Evolutionary conservation across 179 eudicot species (phyloP).

Genomic region (Heliamphora pulchella): DNA sequence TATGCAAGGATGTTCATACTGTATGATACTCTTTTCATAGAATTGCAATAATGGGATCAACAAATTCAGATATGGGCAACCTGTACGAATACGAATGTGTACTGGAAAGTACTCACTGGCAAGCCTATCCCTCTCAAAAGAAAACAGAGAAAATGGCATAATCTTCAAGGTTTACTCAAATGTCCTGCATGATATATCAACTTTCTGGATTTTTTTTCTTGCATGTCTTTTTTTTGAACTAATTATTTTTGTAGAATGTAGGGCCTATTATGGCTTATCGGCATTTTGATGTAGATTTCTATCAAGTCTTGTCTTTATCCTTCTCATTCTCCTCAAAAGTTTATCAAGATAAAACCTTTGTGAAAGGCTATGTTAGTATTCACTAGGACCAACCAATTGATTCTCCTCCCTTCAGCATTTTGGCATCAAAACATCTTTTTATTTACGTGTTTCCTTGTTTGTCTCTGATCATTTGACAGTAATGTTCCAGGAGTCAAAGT

Average conservation of each 20-base stretch:
- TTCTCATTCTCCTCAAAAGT: neutral
- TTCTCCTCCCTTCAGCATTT: neutral
- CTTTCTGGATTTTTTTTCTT: neutral
- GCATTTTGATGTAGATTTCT: neutral
- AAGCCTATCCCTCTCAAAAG: neutral
- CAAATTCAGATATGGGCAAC: neutral
- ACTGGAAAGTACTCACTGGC: neutral
- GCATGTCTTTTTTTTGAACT: neutral
- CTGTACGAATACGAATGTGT: neutral
- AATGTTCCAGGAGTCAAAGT: constrained; percentile 61
- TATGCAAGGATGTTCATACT: neutral
- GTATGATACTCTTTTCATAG: neutral
- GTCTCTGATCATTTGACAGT: constrained; percentile 14
- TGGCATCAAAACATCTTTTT: neutral
- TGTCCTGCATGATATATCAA: neutral
- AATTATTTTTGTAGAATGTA: neutral
- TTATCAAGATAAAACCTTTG: neutral
- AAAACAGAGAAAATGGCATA: constrained; percentile 1
- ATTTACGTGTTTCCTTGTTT: neutral
- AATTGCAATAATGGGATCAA: neutral
- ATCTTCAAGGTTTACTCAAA: constrained; percentile 2
- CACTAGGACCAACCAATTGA: neutral
- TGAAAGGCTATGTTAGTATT: neutral
- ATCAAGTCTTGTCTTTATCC: neutral
- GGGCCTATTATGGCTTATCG: neutral